These are phyloP conservation scores for Melocanna baccifera DNA, from an alignment of 176 grass and related monocot species.

Conservation along the genomic window DNA sequence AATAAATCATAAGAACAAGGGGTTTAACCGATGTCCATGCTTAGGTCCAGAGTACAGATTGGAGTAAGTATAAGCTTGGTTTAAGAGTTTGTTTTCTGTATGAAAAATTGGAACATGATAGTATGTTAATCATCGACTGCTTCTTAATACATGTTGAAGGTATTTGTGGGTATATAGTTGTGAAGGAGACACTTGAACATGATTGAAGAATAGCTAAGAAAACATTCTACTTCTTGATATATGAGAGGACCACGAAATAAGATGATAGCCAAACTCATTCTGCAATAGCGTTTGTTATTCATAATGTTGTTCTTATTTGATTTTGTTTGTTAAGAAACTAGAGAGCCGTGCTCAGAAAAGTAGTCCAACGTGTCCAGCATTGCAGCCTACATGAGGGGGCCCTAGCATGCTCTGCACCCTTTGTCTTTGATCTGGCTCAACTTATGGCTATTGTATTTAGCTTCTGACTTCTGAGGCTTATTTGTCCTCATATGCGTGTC, in stretches of 20 bases:
- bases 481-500: constrained; percentile 28
- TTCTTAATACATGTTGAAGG: neutral
- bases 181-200: neutral
- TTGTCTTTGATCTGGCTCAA: constrained; percentile 24
- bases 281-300: neutral
- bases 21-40: constrained; percentile 1
- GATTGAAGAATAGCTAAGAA: neutral
- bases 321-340: neutral
- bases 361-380: neutral
- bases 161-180: neutral
- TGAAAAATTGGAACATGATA: neutral
- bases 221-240: neutral
- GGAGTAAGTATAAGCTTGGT: neutral
- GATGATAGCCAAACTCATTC: neutral
- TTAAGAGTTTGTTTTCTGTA: constrained; percentile 11
- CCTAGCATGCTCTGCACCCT: neutral
- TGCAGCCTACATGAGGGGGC: neutral
- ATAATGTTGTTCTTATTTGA: neutral
- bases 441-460: constrained; percentile 33
- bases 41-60: neutral
- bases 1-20: neutral
- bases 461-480: neutral
- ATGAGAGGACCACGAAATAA: neutral
- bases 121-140: neutral
- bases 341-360: constrained; percentile 11